phyloP scores from a whole-genome alignment of 441 rosid genomes.

The Gossypium davidsonii region DNA sequence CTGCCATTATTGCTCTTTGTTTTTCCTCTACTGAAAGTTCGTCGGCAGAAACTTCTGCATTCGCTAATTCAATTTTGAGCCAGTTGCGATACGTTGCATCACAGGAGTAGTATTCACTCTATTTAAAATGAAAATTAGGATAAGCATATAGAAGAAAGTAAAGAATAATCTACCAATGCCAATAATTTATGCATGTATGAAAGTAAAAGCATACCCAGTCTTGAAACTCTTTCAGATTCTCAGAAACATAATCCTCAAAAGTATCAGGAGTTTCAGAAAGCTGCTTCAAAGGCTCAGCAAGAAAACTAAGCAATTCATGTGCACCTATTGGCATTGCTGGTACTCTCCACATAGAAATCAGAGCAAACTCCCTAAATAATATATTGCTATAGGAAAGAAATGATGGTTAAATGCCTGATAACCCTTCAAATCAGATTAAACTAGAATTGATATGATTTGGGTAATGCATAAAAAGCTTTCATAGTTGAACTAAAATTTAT shows the following conservation, averaged over 20 bases:
- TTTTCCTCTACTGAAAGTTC: constrained; percentile 81
- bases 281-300: constrained; percentile 98
- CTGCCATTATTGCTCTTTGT: constrained; percentile 56
- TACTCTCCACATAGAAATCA: constrained; percentile 97
- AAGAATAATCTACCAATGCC: constrained; percentile 9
- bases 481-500: neutral
- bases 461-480: neutral
- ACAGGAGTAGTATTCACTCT: constrained; percentile 93
- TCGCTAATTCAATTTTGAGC: constrained; percentile 78
- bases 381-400: constrained; percentile 56
- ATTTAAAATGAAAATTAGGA: constrained; percentile 17
- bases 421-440: neutral
- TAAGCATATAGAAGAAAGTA: constrained; percentile 1
- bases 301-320: constrained; percentile 79
- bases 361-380: constrained; percentile 85
- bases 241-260: constrained; percentile 58
- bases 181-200: constrained; percentile 1
- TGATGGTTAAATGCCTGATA: constrained; percentile 13
- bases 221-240: constrained; percentile 80
- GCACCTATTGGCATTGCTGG: constrained; percentile 98
- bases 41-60: constrained; percentile 55
- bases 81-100: constrained; percentile 94
- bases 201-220: constrained; percentile 69
- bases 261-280: constrained; percentile 65
- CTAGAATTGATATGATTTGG: neutral